These are phyloP conservation scores for Trichophyton simii DNA, from an alignment of 2,329 filamentous ascomycete genomes.

Conservation along the genomic window DNA sequence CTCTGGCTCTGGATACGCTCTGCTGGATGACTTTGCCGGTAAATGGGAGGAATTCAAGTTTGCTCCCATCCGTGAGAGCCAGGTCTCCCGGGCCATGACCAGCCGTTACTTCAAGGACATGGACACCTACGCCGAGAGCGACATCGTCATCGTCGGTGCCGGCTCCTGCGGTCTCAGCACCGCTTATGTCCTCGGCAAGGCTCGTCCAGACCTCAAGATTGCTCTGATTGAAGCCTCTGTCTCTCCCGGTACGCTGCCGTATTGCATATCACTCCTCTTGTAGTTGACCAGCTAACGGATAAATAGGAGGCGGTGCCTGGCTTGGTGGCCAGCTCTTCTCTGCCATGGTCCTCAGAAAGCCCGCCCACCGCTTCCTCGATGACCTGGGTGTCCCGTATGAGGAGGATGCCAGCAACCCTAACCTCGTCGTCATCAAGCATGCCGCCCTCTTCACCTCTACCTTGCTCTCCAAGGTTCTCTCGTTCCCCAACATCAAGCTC, in stretches of 20 bases:
- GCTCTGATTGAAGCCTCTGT: slow-evolving; percentile 82
- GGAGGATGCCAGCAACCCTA: slow-evolving; percentile 73
- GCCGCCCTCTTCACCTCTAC: slow-evolving; percentile 86
- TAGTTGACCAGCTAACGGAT: background rate
- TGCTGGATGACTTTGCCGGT: slow-evolving; percentile 53
- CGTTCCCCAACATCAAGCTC: slow-evolving; percentile 84
- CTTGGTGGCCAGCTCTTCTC: slow-evolving; percentile 88
- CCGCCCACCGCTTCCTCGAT: slow-evolving; percentile 69
- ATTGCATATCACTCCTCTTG: no score
- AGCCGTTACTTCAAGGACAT: slow-evolving; percentile 85
- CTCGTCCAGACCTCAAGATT: slow-evolving; percentile 81
- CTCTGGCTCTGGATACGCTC: slow-evolving; percentile 38
- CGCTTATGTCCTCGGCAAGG: slow-evolving; percentile 70
- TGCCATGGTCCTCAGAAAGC: slow-evolving; percentile 91
- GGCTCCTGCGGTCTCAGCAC: slow-evolving; percentile 77
- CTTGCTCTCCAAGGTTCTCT: slow-evolving; percentile 66
- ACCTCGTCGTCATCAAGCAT: slow-evolving; percentile 88
- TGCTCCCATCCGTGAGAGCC: slow-evolving; percentile 75
- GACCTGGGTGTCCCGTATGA: slow-evolving; percentile 77
- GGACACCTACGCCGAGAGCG: slow-evolving; percentile 78
- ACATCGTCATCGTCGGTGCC: slow-evolving; percentile 86
- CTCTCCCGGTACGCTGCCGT: slow-evolving; percentile 45
- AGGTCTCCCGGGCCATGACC: slow-evolving; percentile 88
- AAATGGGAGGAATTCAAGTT: slow-evolving; percentile 78
- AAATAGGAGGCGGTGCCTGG: slow-evolving; percentile 69